Evolutionary conservation across 2,329 filamentous ascomycete species (phyloP).

Genomic region (Colletotrichum lini): DNA sequence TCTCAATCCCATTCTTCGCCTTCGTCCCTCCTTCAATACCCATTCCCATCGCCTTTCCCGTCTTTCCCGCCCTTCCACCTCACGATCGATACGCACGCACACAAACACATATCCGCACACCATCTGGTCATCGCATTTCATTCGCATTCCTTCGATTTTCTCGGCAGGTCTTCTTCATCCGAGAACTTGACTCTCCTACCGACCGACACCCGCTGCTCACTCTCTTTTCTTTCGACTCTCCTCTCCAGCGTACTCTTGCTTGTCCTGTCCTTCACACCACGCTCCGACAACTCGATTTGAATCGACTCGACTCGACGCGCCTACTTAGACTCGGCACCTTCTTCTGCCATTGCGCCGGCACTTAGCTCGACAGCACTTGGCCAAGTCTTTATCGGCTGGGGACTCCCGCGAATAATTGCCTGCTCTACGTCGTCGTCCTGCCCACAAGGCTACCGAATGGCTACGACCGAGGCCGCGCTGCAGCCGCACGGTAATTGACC

Average conservation of each 20-base stretch:
- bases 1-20: conserved; percentile 13
- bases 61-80: neutral
- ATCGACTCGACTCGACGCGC: no score
- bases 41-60: conserved; percentile 3
- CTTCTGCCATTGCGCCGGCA: neutral
- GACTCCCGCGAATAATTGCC: neutral
- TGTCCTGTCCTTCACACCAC: neutral
- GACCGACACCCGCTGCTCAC: neutral
- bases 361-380: neutral
- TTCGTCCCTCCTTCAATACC: conserved; percentile 14
- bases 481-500: conserved; percentile 44
- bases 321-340: neutral
- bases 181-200: conserved; percentile 9
- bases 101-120: neutral
- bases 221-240: conserved; percentile 3
- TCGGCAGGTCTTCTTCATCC: conserved; percentile 8
- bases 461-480: conserved; percentile 43
- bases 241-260: conserved; percentile 4
- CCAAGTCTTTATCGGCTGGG: neutral
- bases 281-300: neutral
- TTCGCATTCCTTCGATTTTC: conserved; percentile 11
- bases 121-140: conserved; percentile 14
- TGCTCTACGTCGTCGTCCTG: neutral
- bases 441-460: conserved; percentile 42
- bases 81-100: neutral